These are phyloP conservation scores for Butyriboletus loyo DNA, from an alignment of 768 basidiomycete species.

Conservation along the genomic window DNA sequence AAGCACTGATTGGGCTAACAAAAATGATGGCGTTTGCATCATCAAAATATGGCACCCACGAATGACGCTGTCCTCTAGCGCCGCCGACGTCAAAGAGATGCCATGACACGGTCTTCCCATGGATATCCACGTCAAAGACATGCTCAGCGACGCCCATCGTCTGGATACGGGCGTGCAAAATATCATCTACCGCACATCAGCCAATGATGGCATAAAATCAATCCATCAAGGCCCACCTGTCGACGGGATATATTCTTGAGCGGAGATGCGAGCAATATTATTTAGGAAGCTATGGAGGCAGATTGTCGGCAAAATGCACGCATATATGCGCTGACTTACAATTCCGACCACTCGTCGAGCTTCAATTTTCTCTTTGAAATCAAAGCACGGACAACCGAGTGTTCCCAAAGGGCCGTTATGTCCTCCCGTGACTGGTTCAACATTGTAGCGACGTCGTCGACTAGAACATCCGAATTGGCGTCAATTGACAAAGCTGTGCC, in stretches of 20 bases:
- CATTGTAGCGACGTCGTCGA: slow-evolving; percentile 60
- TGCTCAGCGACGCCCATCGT: slow-evolving; percentile 89
- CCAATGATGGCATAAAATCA: slow-evolving; percentile 26
- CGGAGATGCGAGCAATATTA: slow-evolving; percentile 69
- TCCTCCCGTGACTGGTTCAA: slow-evolving; percentile 59
- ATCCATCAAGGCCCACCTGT: slow-evolving; percentile 49
- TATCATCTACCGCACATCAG: slow-evolving; percentile 57
- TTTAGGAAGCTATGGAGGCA: slow-evolving; percentile 59
- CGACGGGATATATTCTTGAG: slow-evolving; percentile 67
- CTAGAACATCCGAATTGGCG: slow-evolving; percentile 49
- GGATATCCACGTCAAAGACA: slow-evolving; percentile 75
- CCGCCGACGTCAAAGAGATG: slow-evolving; percentile 73
- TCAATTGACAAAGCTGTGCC: slow-evolving; percentile 27
- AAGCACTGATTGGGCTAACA: slow-evolving; percentile 75
- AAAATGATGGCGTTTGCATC: slow-evolving; percentile 81
- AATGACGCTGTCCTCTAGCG: slow-evolving; percentile 67
- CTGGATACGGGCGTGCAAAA: slow-evolving; percentile 85
- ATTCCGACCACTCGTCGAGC: slow-evolving; percentile 86
- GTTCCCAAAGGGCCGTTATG: slow-evolving; percentile 69
- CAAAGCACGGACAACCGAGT: slow-evolving; percentile 66
- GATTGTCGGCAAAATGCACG: slow-evolving; percentile 4
- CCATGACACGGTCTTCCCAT: slow-evolving; percentile 74
- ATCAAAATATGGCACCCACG: slow-evolving; percentile 67
- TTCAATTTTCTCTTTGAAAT: slow-evolving; percentile 67
- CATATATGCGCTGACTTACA: slow-evolving; percentile 51